Base-by-base conservation (phyloP, 805 yeast species). In the Wickerhamiella sergipiensis region DNA sequence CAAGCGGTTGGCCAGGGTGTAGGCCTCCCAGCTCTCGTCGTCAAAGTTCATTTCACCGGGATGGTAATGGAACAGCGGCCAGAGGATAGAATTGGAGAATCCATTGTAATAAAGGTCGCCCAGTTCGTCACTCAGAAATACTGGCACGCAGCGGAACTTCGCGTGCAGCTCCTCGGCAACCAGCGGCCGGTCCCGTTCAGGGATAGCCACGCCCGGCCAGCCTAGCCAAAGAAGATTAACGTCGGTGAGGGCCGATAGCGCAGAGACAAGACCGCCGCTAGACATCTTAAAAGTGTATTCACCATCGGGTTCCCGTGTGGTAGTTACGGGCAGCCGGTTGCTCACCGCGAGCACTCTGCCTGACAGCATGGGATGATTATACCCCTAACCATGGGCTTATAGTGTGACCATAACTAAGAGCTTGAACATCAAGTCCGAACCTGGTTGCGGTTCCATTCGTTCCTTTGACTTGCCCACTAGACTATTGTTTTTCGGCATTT, bases 41-140 rank as follows among this genome's bases (percentile, higher is more conserved):
- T 92, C 98, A 63, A 92, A 92, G 64, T 86, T 89, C 84, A 94
- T 92, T 67, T 94, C 98, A 54, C 97, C 98, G 0, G 99, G 98
- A 64, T 92, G 98, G 68, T 92, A 92, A 66, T 92, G 99, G 72
- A 92, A 92, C 54, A 94, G 69, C 1, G 99, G 99, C 99, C 99
- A 92, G 56, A 92, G 71, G 56, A 92, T 92, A 15, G 95, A 84
- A 67, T 92, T 92, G 55, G 87, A 78, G 67, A 94, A 92, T 29
- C 97, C 98, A 64, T 94, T 92, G 69, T 92, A 92, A 69, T 92
- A 97, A 57, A 92, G 73, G 62, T 92, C 97, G 0, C 97, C 97
- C 55, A 92, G 75, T 55, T 84, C 86, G 62, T 92, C 97, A 55
- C 80, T 75, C 52, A 92, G 67, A 69, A 83, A 92, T 48, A 92